A percentile compares a stretch with the other conserved stretches of the same genome.
These are phyloP conservation scores for Benincasa hispida DNA, from an alignment of 306 rosid species.

Conservation along the genomic window DNA sequence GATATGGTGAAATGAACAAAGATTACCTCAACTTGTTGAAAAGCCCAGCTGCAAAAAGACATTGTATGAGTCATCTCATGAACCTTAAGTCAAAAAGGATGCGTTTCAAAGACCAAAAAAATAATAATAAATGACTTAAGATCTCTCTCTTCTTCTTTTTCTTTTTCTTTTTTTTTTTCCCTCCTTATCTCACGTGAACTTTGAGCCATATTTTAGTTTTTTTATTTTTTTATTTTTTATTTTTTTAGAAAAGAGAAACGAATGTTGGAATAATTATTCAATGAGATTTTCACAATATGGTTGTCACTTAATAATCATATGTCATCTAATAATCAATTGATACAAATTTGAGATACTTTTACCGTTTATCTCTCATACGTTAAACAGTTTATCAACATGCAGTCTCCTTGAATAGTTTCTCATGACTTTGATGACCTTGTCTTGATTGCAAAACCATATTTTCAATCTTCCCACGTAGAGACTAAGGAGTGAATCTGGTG, in stretches of 20 bases:
- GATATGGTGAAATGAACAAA: neutral
- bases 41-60: neutral
- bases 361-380: too few species aligned
- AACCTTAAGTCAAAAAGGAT: constrained; percentile 6
- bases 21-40: constrained; percentile 1
- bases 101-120: neutral
- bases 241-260: too few species aligned
- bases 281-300: neutral
- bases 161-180: too few species aligned
- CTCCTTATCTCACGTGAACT: neutral
- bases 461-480: neutral
- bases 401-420: too few species aligned
- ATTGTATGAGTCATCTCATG: constrained; percentile 1
- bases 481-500: too few species aligned
- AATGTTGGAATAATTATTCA: neutral
- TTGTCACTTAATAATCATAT: too few species aligned
- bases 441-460: constrained; percentile 1
- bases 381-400: too few species aligned
- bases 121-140: neutral
- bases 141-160: neutral
- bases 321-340: too few species aligned
- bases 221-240: neutral
- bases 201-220: neutral
- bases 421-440: constrained; percentile 14
- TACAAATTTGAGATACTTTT: too few species aligned